Conservation (phyloP, 805 yeast genomes). For the Scheffersomyces spartinae region DNA sequence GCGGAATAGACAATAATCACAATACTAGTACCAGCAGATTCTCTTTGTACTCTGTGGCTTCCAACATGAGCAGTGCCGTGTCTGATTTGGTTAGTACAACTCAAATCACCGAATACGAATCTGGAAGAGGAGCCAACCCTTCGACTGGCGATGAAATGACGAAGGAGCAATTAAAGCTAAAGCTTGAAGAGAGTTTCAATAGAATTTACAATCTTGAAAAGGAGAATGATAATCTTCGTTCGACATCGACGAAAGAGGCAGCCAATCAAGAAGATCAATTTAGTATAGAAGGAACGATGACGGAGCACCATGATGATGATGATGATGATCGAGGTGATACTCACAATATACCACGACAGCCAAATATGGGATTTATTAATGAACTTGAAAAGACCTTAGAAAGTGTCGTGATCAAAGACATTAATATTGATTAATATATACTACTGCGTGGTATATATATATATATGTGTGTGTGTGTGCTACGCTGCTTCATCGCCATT, state of each 20-base stretch:
- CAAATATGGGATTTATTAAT: conserved; percentile 6
- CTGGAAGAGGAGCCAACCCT: conserved; percentile 3
- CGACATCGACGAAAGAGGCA: too few species aligned
- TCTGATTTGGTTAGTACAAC: conserved; percentile 37
- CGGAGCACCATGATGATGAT: background rate
- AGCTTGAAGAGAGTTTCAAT: conserved; percentile 27
- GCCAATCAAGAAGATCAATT: too few species aligned
- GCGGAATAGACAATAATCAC: conserved; percentile 27
- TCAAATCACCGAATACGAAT: conserved; percentile 22
- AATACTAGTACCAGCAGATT: conserved; percentile 41
- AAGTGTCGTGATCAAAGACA: conserved; percentile 4
- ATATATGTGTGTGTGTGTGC: too few species aligned
- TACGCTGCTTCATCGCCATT: conserved; percentile 22
- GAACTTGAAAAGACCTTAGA: conserved; percentile 9
- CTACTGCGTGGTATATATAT: conserved; percentile 14
- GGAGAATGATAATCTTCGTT: conserved; percentile 15
- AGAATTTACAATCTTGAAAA: conserved; percentile 22
- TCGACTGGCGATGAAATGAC: conserved; percentile 9
- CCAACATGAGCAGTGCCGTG: conserved; percentile 31
- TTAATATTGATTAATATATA: conserved; percentile 6
- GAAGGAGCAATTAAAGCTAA: conserved; percentile 20
- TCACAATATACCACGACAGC: background rate
- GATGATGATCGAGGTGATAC: conserved; percentile 1
- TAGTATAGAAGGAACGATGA: too few species aligned
- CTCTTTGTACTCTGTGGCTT: conserved; percentile 40